Conservation (phyloP, 768 basidiomycete genomes). For the Tubosaeta brunneosetosa region DNA sequence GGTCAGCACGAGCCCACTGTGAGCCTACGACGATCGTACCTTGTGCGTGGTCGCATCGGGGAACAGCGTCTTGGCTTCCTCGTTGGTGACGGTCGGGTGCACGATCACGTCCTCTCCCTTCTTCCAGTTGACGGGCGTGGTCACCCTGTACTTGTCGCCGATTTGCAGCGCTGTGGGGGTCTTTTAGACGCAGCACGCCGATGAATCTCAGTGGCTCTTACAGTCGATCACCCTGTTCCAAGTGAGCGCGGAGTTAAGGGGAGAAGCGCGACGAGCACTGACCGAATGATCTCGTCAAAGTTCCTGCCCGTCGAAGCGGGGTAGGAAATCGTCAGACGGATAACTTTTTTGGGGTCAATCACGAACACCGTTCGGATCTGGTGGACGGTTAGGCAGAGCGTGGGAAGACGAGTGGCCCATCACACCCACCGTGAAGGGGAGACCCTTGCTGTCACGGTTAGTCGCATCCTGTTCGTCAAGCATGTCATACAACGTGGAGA, state of each 20-base stretch:
- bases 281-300: constrained; percentile 72
- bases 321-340: constrained; percentile 86
- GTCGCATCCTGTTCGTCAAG: constrained; percentile 92
- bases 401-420: background rate
- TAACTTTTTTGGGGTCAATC: constrained; percentile 94
- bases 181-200: constrained; percentile 27
- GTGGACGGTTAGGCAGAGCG: background rate
- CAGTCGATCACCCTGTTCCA: constrained; percentile 66
- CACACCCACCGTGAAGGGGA: constrained; percentile 79
- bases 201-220: constrained; percentile 32
- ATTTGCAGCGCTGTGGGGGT: constrained; percentile 67
- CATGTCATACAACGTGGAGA: constrained; percentile 92
- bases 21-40: constrained; percentile 38
- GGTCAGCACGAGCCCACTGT: background rate
- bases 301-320: constrained; percentile 95
- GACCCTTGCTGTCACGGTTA: constrained; percentile 78
- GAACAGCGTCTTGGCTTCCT: constrained; percentile 91
- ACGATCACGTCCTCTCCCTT: constrained; percentile 93
- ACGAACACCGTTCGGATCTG: constrained; percentile 95
- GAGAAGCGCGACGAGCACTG: constrained; percentile 3
- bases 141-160: constrained; percentile 78
- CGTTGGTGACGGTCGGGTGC: constrained; percentile 74
- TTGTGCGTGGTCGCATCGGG: constrained; percentile 76
- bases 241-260: constrained; percentile 5
- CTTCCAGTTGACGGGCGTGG: constrained; percentile 94